Conservation (phyloP, 2,329 filamentous ascomycete species). For the Colletotrichum sp. region DNA sequence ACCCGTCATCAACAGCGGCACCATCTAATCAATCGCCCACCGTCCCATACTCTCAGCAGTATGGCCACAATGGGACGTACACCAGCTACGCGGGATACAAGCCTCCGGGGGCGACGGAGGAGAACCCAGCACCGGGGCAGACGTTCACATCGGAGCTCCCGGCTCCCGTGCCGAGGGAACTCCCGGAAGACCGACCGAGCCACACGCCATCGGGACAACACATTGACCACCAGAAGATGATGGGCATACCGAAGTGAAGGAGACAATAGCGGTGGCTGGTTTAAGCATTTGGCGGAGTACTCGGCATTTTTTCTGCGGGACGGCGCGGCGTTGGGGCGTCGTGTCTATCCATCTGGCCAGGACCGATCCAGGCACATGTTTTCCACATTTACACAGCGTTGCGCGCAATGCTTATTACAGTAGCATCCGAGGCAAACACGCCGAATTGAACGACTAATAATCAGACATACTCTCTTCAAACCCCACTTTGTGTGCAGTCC, state of each 20-base stretch:
- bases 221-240: conserved; percentile 6
- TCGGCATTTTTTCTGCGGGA: background rate
- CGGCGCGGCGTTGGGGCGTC: background rate
- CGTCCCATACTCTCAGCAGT: background rate
- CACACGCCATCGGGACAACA: background rate
- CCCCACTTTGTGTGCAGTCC: background rate
- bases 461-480: background rate
- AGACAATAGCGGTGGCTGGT: background rate
- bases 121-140: background rate
- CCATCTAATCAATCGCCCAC: background rate
- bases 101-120: background rate
- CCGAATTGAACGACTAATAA: background rate
- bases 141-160: background rate
- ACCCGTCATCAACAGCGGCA: background rate
- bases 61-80: background rate
- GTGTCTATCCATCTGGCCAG: background rate
- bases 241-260: background rate
- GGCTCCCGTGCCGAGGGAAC: background rate
- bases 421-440: background rate
- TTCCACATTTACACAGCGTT: background rate
- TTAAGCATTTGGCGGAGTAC: background rate
- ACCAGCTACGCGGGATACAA: conserved; percentile 5
- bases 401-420: background rate
- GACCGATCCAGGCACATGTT: background rate
- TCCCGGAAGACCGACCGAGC: background rate